Conservation (phyloP, 2,329 filamentous ascomycete species). For the Tolypocladium cylindrosporum region DNA sequence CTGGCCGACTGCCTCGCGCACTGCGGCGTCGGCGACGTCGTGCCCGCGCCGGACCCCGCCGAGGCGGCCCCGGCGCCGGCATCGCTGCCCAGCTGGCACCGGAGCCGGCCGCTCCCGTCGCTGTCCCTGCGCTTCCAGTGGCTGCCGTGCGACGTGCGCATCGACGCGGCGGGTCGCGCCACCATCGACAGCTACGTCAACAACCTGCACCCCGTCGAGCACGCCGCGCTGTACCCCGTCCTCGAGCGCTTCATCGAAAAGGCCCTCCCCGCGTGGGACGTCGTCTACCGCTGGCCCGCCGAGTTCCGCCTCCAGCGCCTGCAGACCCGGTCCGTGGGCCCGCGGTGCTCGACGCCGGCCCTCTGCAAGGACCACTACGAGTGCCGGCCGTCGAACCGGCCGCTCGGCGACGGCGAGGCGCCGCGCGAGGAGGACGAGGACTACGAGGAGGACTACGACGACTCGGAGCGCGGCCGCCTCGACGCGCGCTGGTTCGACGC, state of each 20-base stretch:
- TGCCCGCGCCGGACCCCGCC: constrained; percentile 9
- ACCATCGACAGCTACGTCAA: constrained; percentile 42
- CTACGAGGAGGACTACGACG: background rate
- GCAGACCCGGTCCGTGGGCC: constrained; percentile 1
- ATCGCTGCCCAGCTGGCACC: background rate
- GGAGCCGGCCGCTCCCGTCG: background rate
- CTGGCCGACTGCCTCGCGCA: constrained; percentile 24
- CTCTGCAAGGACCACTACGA: constrained; percentile 5
- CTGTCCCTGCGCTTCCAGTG: constrained; percentile 24
- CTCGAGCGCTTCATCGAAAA: constrained; percentile 30
- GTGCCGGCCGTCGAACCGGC: constrained; percentile 11
- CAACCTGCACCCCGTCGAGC: constrained; percentile 35
- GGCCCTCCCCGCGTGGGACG: constrained; percentile 36
- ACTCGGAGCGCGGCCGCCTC: constrained; percentile 4
- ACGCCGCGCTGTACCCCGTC: constrained; percentile 27
- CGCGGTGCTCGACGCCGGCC: constrained; percentile 9
- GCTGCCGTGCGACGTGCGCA: constrained; percentile 40
- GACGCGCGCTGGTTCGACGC: constrained; percentile 15
- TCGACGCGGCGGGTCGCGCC: constrained; percentile 22
- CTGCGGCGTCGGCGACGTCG: constrained; percentile 20
- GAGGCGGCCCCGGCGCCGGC: background rate
- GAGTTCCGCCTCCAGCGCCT: constrained; percentile 18
- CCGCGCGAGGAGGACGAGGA: constrained; percentile 13
- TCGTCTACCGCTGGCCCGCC: constrained; percentile 19
- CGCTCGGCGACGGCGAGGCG: constrained; percentile 14